phyloP scores from a whole-genome alignment of 192 early-diverging fungal species.

The Funneliformis mosseae region DNA sequence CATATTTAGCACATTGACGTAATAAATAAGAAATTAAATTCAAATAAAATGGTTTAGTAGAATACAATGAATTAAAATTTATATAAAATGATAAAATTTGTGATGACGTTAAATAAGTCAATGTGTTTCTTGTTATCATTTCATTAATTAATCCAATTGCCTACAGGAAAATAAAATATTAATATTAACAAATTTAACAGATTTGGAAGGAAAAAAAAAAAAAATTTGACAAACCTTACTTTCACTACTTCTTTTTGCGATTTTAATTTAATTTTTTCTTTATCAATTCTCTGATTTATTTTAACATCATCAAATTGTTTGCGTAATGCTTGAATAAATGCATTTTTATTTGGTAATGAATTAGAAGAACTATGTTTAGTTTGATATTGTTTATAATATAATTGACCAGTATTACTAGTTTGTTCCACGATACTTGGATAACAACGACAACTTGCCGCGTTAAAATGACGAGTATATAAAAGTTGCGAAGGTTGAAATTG shows the following conservation, averaged over 20 bases:
- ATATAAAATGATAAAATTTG: conserved; percentile 19
- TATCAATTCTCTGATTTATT: background rate
- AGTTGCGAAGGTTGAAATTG: background rate
- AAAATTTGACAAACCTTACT: conserved; percentile 27
- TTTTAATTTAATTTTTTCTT: conserved; percentile 12
- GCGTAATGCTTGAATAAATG: conserved; percentile 11
- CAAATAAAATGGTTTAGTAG: conserved; percentile 4
- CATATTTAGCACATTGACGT: conserved; percentile 5
- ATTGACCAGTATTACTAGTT: background rate
- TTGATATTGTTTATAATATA: background rate
- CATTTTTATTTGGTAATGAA: conserved; percentile 23
- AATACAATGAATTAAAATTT: background rate
- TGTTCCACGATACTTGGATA: background rate
- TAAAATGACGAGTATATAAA: background rate
- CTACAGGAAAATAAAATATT: background rate
- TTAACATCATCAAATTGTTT: background rate
- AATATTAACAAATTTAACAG: background rate
- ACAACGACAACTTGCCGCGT: background rate
- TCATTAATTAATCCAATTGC: conserved; percentile 18
- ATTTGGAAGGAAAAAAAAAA: background rate
- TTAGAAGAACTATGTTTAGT: background rate
- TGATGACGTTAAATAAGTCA: background rate
- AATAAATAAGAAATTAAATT: conserved; percentile 22
- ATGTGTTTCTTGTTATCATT: background rate
- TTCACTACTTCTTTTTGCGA: conserved; percentile 8